Evolutionary conservation across 2,329 filamentous ascomycete genomes (phyloP), one percentile per base, ranked within the genome.

Genomic region (Epichloe gansuensis): DNA sequence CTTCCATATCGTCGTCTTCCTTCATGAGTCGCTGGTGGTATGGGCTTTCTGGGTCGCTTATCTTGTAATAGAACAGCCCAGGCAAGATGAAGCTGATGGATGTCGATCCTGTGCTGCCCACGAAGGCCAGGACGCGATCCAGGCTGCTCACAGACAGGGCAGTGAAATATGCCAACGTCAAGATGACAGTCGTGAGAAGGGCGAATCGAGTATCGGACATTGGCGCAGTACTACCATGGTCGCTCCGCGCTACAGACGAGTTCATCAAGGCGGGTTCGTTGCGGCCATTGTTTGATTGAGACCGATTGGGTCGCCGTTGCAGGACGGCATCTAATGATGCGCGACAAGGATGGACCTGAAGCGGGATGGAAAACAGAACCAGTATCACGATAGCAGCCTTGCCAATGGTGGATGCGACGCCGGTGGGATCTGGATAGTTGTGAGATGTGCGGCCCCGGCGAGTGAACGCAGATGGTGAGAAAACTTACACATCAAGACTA

Each of bases 21-120:
- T 97, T 97, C 57, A 89, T 74, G 9, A 97, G 74, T 13, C 86
- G 81, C 65, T 95, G 91, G 61, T 96, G 90, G 57, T 91, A 82
- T 31, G 84, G 78, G 45, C 88, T 91, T 52, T 95, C 86, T 0
- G 93, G 93, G 25, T 88, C 83, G 12, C 89, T 94, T 55, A 98
- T 97, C 70, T 97, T 97, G 72, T 97, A 98, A 69, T 97, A 98
- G 68, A 98, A 98, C 4, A 98, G 71, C 0, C 93, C 93, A 0
- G 93, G 93, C 0, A 98, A 77, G 58, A 98, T 97, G 66, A 98
- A 98, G 56, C 88, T 95, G 62, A 98, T 98, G 56, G 88, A 89
- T 0, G 93, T 98, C 50, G 86, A 91, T 51, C 93, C 93, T 0
- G 93, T 98, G 61, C 86, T 90, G 39, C 93, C 93, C 11, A 98